Evolutionary conservation across 306 rosid genomes (phyloP).

Genomic region (Malus fusca): DNA sequence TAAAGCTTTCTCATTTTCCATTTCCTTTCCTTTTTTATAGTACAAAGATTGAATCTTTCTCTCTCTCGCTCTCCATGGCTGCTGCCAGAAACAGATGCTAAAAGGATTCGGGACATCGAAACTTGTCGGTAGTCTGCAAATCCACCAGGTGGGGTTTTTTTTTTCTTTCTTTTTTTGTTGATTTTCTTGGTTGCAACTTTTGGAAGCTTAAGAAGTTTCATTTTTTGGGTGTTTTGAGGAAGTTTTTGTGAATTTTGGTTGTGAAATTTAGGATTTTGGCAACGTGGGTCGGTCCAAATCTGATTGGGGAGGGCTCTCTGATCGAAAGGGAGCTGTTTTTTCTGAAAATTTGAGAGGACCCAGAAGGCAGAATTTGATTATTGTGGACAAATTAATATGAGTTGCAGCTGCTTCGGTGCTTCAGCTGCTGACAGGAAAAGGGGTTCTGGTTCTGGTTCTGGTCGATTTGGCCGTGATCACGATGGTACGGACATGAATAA

Average conservation of each 20-base stretch:
- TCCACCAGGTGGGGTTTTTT: background rate
- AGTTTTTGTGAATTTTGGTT: background rate
- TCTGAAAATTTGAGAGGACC: background rate
- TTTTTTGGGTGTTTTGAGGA: background rate
- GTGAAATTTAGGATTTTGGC: background rate
- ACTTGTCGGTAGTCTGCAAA: background rate
- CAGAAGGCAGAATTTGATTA: background rate
- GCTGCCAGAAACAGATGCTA: background rate
- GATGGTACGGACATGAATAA: slow-evolving; percentile 44
- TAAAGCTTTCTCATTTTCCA: background rate
- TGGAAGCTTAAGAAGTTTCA: background rate
- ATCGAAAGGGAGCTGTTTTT: background rate
- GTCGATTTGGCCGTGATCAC: slow-evolving; percentile 23
- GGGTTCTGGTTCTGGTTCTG: slow-evolving; percentile 32
- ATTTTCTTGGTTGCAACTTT: background rate
- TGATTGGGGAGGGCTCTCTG: background rate
- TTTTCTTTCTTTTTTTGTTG: too few species aligned
- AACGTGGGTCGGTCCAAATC: background rate
- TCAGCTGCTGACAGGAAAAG: slow-evolving; percentile 30
- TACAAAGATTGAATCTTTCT: background rate
- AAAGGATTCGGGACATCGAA: background rate
- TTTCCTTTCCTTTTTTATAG: background rate
- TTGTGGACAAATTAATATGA: slow-evolving; percentile 33
- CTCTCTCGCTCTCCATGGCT: background rate
- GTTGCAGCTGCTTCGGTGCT: slow-evolving; percentile 82